Evolutionary conservation across 129 eudicot genomes (phyloP).

Genomic region (Ambrosia artemisiifolia): DNA sequence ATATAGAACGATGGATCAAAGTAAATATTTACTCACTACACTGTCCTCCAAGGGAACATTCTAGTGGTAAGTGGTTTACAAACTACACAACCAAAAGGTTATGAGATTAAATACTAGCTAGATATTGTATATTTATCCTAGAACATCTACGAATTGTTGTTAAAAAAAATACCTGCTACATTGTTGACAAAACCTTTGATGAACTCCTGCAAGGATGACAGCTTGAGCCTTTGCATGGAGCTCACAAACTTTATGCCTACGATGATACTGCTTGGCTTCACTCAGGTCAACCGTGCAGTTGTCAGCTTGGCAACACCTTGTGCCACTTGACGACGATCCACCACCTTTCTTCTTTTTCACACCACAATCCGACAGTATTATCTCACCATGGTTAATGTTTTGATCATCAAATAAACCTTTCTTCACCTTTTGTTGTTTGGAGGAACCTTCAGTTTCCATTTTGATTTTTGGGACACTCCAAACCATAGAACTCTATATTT

Average conservation of each 20-base stretch:
- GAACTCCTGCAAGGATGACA: constrained; percentile 54
- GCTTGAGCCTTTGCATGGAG: constrained; percentile 69
- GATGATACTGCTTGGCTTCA: constrained; percentile 67
- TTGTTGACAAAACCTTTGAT: constrained; percentile 77
- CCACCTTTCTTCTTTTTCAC: constrained; percentile 28
- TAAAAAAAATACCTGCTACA: constrained; percentile 51
- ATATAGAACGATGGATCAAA: too few relatives aligned
- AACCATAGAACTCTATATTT: constrained; percentile 1
- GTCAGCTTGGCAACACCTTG: constrained; percentile 67
- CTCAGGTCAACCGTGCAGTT: constrained; percentile 51
- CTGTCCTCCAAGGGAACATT: too few relatives aligned
- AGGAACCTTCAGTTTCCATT: constrained; percentile 31
- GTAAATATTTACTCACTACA: too few relatives aligned
- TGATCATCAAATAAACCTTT: constrained; percentile 11
- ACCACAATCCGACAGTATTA: constrained; percentile 1
- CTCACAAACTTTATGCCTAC: constrained; percentile 76
- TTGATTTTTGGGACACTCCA: constrained; percentile 12
- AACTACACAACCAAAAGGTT: too few relatives aligned
- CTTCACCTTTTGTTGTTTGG: constrained; percentile 20
- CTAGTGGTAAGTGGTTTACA: too few relatives aligned
- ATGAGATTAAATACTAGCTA: too few relatives aligned
- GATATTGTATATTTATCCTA: too few relatives aligned
- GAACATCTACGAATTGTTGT: too few relatives aligned
- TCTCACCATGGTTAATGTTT: neutral
- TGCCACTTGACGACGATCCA: constrained; percentile 27